A percentile compares a stretch with the other conserved stretches of the same genome.
Evolutionary conservation across 2,329 filamentous ascomycete species (phyloP).

Genomic region (Scedosporium aurantiacum): DNA sequence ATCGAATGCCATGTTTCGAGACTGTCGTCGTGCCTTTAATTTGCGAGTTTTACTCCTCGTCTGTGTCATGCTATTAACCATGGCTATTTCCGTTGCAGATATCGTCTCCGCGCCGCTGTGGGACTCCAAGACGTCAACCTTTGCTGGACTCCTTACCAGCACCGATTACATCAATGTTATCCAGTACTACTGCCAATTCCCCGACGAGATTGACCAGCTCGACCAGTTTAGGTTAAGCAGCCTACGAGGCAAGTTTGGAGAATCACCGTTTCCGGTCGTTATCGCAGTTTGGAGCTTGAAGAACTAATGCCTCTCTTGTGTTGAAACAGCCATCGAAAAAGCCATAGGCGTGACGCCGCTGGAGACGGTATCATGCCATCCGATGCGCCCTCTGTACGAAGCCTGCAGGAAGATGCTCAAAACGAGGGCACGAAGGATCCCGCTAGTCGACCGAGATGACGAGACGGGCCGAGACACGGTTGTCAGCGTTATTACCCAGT

Average conservation of each 20-base stretch:
- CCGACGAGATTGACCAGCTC: constrained; percentile 76
- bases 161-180: constrained; percentile 98
- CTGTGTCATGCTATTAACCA: not conserved
- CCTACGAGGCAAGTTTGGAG: constrained; percentile 57
- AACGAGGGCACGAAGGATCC: constrained; percentile 85
- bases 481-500: constrained; percentile 94
- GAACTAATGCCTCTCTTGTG: not conserved
- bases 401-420: constrained; percentile 90
- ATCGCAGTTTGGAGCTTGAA: constrained; percentile 5
- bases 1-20: not conserved
- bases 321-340: constrained; percentile 71
- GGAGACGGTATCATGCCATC: constrained; percentile 93
- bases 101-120: constrained; percentile 96
- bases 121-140: constrained; percentile 87
- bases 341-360: constrained; percentile 83
- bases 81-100: constrained; percentile 38
- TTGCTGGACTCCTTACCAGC: constrained; percentile 87
- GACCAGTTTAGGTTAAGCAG: constrained; percentile 91
- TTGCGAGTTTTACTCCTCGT: constrained; percentile 10
- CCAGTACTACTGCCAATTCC: constrained; percentile 97
- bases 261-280: not conserved
- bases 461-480: constrained; percentile 89
- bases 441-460: constrained; percentile 84
- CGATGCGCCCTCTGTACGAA: constrained; percentile 82
- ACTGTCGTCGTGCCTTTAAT: too few species aligned